phyloP scores from a whole-genome alignment of 2,329 filamentous ascomycete genomes.

The Rachicladosporium sp. region DNA sequence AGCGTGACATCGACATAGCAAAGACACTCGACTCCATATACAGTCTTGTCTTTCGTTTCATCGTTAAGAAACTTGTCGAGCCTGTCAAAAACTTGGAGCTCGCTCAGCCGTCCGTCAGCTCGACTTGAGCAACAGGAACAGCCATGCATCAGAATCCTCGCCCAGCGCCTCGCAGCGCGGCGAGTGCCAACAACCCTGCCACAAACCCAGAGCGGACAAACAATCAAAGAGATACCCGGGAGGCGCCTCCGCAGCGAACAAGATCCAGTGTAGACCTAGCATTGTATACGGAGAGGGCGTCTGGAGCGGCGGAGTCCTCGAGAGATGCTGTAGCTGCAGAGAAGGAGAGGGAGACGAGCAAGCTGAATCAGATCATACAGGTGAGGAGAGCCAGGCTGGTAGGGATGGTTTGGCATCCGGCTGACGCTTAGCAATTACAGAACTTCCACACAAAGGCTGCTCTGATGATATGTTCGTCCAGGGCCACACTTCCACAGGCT shows the following conservation, averaged over 20 bases:
- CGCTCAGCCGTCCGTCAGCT: not conserved
- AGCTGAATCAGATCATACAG: constrained; percentile 88
- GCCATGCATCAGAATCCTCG: constrained; percentile 85
- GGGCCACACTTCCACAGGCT: constrained; percentile 54
- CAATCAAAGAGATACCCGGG: constrained; percentile 54
- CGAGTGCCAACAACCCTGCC: constrained; percentile 59
- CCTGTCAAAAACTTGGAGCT: not conserved
- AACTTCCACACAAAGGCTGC: constrained; percentile 88
- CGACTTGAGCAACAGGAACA: not conserved
- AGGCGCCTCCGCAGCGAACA: constrained; percentile 30
- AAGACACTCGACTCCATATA: not conserved
- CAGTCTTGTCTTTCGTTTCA: too few relatives aligned
- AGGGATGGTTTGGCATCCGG: too few relatives aligned
- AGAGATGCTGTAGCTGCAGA: constrained; percentile 20
- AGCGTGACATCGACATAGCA: constrained; percentile 5
- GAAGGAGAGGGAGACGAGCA: constrained; percentile 57
- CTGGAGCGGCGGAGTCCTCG: constrained; percentile 35
- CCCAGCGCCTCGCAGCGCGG: constrained; percentile 57
- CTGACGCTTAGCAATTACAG: constrained; percentile 42
- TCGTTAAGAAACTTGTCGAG: not conserved
- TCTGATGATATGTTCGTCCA: constrained; percentile 68
- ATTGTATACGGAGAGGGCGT: constrained; percentile 36
- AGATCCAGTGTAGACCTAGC: constrained; percentile 42
- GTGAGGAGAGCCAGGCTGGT: constrained; percentile 43
- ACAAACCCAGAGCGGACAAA: constrained; percentile 60